Percentiles rank a stretch among this genome's conserved stretches.
phyloP scores from a whole-genome alignment of 257 asterid species.

The Petunia axillaris region DNA sequence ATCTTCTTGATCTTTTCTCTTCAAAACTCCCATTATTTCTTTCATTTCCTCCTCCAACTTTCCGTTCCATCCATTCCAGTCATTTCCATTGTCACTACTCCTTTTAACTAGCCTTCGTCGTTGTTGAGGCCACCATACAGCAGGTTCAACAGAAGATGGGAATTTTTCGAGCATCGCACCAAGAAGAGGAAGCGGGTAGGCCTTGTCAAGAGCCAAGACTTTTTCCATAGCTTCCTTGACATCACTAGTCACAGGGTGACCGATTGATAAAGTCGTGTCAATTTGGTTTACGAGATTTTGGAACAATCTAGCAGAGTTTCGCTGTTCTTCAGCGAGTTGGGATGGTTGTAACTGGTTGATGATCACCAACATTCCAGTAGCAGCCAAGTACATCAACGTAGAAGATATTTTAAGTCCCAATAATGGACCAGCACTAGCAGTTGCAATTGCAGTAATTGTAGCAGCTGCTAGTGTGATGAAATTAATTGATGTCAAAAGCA shows the following conservation, averaged over 20 bases:
- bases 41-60: constrained; percentile 64
- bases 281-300: constrained; percentile 53
- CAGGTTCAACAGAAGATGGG: constrained; percentile 47
- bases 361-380: constrained; percentile 35
- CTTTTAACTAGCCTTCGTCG: constrained; percentile 20
- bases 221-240: constrained; percentile 55
- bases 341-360: constrained; percentile 67
- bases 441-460: constrained; percentile 28
- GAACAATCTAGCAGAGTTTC: constrained; percentile 64
- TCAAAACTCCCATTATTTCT: constrained; percentile 34
- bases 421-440: constrained; percentile 31
- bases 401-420: constrained; percentile 34
- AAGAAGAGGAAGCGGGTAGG: constrained; percentile 58
- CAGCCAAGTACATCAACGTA: constrained; percentile 38
- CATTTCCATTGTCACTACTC: not conserved
- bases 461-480: constrained; percentile 49
- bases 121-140: constrained; percentile 61
- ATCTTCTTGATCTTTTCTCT: constrained; percentile 52
- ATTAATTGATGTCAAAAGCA: constrained; percentile 51
- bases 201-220: constrained; percentile 65
- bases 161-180: constrained; percentile 45
- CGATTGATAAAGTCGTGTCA: constrained; percentile 39
- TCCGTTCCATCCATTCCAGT: constrained; percentile 53
- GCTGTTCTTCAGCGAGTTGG: constrained; percentile 78
- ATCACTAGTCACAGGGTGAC: constrained; percentile 41